Evolutionary conservation across 2,329 filamentous ascomycete genomes (phyloP), one percentile per base, ranked within the genome.

Genomic region (Colletotrichum sp.): DNA sequence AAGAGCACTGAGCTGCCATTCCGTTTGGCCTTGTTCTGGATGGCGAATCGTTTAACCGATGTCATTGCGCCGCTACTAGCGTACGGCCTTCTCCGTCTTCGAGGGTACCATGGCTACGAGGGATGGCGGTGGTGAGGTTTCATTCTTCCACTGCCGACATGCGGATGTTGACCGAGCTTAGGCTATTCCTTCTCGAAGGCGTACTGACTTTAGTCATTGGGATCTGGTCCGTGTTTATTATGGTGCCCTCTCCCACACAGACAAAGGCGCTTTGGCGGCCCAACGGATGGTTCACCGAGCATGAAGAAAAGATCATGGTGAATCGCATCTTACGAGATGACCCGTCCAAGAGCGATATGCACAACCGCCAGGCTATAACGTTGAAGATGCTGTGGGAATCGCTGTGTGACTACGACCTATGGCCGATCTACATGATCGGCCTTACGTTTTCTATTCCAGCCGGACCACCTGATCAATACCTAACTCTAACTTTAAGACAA

Each of bases 301-400:
- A 86, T 5, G 90, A 92, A 77, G 89, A 92, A 76, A 86, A 87
- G 77, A 92, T 92, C 69, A 87, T 92, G 68, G 88, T 92, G 24
- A 92, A 91, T 78, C 83, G 90, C 2, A 85, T 89, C 18, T 82
- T 86, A 3, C 87, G 90, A 4, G 90, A 92, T 68, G 90, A 91
- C 72, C 90, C 90, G 3, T 86, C 86, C 7, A 90, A 90, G 79
- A 86, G 87, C 63, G 87, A 88, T 70, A 90, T 91, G 87, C 87
- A 90, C 79, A 91, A 90, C 75, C 87, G 89, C 9, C 85, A 90
- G 79, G 86, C 86, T 0, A 85, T 91, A 26, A 89, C 88, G 1
- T 83, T 85, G 1, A 82, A 81, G 15, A 81, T 83, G 32, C 84
- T 91, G 5, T 89, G 87, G 86, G 80, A 86, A 7, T 85, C 87